Evolutionary conservation across 306 rosid species (phyloP), one percentile per base, ranked within the genome.

Genomic region (Delonix regia): DNA sequence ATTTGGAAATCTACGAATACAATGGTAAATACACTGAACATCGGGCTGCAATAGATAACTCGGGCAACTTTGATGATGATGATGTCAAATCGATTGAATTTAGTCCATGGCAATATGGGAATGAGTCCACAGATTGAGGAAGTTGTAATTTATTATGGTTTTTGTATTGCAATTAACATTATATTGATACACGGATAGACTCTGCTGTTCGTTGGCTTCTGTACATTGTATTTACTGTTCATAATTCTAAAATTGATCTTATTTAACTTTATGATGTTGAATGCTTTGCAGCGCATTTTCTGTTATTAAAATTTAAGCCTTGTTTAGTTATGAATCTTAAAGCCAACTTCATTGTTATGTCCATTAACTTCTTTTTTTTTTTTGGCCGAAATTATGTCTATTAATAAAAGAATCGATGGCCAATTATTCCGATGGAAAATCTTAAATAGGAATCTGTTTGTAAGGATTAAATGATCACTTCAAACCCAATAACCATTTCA

Each of bases 91-190:
- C 93, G 66, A 87, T 65, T 18, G 87, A 90, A 44, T 94, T 94
- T 87, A 90, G 89, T 82, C 97, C 98, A 22, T 92, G 97, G 98
- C 97, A 92, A 82, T 92, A 68, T 71, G 93, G 83, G 12, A 89
- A 89, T 70, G 78, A 73, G 75, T 85, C 95, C 14, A 33, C 83
- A 7, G 90, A 88, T 72, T 89, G 85, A 90, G 67, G 77, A 52
- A 36, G 70, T 81, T 69, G 60, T 76, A 42, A 18, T 60, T 55
- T 68, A 19, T 69, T 77, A 64, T 77, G 79, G 55, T 69, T 71
- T 22, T 70, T 77, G 67, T 52, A 74, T 78, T 75, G 64, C 82
- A 61, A 66, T 77, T 73, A 53, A 80, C 77, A 69, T 79, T 61
- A 44, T 41, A 41, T 47, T 47, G 30, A 79, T 85, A 52, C 79